Percentiles rank a stretch among this genome's conserved stretches.
phyloP scores from a whole-genome alignment of 306 rosid species.

The Rubus idaeus region DNA sequence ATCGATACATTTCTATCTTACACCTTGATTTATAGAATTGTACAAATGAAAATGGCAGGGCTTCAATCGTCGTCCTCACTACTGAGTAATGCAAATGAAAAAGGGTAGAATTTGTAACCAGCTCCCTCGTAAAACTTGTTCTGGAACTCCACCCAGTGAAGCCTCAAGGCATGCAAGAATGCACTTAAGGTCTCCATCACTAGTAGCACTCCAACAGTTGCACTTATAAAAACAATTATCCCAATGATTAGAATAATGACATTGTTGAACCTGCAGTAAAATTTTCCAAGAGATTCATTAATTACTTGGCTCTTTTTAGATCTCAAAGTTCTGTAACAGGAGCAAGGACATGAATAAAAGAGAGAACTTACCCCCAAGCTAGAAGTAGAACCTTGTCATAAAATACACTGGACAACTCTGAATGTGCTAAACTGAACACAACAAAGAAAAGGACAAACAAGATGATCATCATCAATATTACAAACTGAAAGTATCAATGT shows the following conservation, averaged over 20 bases:
- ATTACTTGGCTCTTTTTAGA: not conserved
- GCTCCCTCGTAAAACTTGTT: constrained; percentile 77
- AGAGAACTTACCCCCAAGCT: constrained; percentile 42
- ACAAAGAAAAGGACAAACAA: constrained; percentile 20
- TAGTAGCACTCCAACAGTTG: constrained; percentile 75
- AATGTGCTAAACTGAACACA: constrained; percentile 71
- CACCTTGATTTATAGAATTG: not conserved
- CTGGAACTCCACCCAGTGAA: constrained; percentile 87
- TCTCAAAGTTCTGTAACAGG: not conserved
- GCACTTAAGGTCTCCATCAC: constrained; percentile 86
- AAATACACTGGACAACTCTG: constrained; percentile 80
- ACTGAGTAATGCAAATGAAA: constrained; percentile 50
- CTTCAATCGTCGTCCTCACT: constrained; percentile 59
- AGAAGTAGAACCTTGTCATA: constrained; percentile 69
- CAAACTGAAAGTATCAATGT: not conserved
- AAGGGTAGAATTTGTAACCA: constrained; percentile 76
- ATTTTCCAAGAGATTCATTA: not conserved
- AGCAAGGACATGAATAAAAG: not conserved
- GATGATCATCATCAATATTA: not conserved
- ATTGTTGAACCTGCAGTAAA: constrained; percentile 59
- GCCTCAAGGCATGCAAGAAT: constrained; percentile 84
- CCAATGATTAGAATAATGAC: constrained; percentile 53
- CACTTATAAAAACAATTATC: constrained; percentile 52
- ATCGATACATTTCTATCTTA: not conserved
- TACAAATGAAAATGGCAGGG: not conserved